Evolutionary conservation across 2,329 filamentous ascomycete species (phyloP), one percentile per base, ranked within the genome.

Genomic region (Ramularia endophylla): DNA sequence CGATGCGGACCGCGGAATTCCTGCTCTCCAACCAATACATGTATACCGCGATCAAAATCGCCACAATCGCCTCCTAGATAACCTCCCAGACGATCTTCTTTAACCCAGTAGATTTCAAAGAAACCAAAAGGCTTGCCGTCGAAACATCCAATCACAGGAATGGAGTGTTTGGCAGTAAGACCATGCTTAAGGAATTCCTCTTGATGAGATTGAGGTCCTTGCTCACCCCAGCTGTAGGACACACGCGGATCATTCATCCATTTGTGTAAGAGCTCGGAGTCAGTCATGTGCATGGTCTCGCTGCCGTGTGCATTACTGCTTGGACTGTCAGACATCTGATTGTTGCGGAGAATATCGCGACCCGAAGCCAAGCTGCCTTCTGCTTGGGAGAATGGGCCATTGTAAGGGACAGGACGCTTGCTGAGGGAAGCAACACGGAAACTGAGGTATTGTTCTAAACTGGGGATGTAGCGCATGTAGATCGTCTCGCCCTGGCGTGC

Each of bases 101-200:
- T 95, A 3, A 92, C 87, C 90, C 92, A 98, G 67, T 98, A 98
- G 25, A 98, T 76, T 68, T 98, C 92, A 60, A 98, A 95, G 62
- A 94, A 98, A 0, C 88, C 92, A 66, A 97, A 98, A 0, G 90
- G 90, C 46, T 90, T 83, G 8, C 87, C 89, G 54, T 97, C 87
- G 86, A 90, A 98, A 60, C 88, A 82, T 1, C 86, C 92, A 46
- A 97, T 90, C 0, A 83, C 87, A 0, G 92, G 92, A 63, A 97
- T 95, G 7, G 82, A 87, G 64, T 95, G 84, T 13, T 74, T 72
- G 15, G 74, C 80, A 9, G 72, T 72, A 8, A 97, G 67, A 0
- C 75, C 80, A 2, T 68, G 70, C 15, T 74, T 68, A 3, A 98
- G 70, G 47, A 95, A 94, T 2, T 75, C 66, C 54, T 80, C 74